Conservation (phyloP, 495 filamentous ascomycete genomes). For the Neurospora sp. region DNA sequence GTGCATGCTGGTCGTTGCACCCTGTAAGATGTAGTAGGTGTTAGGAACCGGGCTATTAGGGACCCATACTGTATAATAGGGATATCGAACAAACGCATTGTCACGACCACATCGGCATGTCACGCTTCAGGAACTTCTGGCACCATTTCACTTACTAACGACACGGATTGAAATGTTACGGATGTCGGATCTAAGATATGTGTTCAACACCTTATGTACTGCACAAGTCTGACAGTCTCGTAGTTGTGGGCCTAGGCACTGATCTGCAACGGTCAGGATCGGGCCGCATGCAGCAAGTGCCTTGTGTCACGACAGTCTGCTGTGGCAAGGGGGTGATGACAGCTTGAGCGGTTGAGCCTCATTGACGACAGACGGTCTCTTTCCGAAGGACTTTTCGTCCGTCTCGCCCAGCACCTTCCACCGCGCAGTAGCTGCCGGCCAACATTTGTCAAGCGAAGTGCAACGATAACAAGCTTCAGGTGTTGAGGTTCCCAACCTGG, state of each 20-base stretch:
- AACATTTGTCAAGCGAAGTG: neutral
- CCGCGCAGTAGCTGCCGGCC: neutral
- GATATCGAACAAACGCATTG: neutral
- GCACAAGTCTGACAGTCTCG: neutral
- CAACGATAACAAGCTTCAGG: neutral
- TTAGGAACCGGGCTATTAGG: neutral
- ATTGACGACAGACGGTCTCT: neutral
- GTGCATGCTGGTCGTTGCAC: constrained; percentile 1
- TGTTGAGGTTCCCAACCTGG: neutral
- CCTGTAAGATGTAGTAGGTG: constrained; percentile 1
- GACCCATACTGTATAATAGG: neutral
- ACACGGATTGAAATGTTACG: neutral
- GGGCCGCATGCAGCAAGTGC: neutral
- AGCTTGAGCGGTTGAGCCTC: neutral
- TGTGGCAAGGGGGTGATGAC: neutral
- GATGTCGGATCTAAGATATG: neutral
- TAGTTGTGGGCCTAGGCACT: neutral
- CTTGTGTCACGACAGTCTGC: neutral
- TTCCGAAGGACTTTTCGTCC: neutral
- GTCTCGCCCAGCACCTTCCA: neutral
- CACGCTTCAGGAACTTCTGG: neutral
- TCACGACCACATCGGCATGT: neutral
- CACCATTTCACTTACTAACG: neutral
- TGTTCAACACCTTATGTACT: neutral
- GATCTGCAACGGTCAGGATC: neutral